Percentiles rank a stretch among this genome's conserved stretches.
Evolutionary conservation across 768 basidiomycete species (phyloP).

Genomic region (Naganishia onofrii): DNA sequence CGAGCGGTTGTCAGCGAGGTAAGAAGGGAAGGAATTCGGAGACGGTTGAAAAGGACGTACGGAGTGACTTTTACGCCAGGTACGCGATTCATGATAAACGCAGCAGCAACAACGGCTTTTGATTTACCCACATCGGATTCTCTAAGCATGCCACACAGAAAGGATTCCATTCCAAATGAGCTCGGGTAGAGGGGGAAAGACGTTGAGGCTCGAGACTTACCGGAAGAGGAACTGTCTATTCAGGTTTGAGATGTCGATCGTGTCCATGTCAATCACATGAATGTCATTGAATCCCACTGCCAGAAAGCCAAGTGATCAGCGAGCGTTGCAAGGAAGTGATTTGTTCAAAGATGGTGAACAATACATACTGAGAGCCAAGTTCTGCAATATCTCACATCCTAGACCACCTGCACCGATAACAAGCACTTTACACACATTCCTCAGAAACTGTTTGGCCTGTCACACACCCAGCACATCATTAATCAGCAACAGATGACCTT

Average conservation of each 20-base stretch:
- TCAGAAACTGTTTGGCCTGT: slow-evolving; percentile 82
- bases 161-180: no score
- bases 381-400: slow-evolving; percentile 93
- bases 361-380: slow-evolving; percentile 71
- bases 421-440: slow-evolving; percentile 81
- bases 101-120: slow-evolving; percentile 89
- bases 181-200: no score
- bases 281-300: slow-evolving; percentile 90
- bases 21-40: slow-evolving; percentile 1
- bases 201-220: slow-evolving; percentile 55
- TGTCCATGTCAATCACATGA: slow-evolving; percentile 99
- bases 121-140: slow-evolving; percentile 78
- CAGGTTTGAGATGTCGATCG: slow-evolving; percentile 97
- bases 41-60: slow-evolving; percentile 58
- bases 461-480: no score
- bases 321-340: background rate
- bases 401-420: slow-evolving; percentile 98
- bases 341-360: no score
- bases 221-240: slow-evolving; percentile 98
- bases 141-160: slow-evolving; percentile 21
- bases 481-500: no score
- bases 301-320: background rate
- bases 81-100: slow-evolving; percentile 94
- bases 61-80: slow-evolving; percentile 95
- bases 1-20: background rate